Evolutionary conservation across 2,329 filamentous ascomycete genomes (phyloP), one percentile per base, ranked within the genome.

Genomic region (Arthrocladium fulminans): DNA sequence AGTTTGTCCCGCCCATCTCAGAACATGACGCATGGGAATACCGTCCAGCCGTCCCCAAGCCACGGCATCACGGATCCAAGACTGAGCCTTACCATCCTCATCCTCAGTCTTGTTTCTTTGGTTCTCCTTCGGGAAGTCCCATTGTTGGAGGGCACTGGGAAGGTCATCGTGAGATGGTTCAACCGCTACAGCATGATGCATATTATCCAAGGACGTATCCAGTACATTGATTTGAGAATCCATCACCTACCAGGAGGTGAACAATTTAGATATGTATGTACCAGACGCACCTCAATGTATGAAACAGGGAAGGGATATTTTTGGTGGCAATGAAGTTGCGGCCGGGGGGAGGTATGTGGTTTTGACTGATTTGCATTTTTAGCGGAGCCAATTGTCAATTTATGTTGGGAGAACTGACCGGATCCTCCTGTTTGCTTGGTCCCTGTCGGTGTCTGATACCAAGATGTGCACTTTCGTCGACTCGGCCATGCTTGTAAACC

Each of bases 191-290:
- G 32, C 44, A 47, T 39, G 44, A 47, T 38, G 22, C 22, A 17
- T 47, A 47, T 17, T 39, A 38, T 20, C 44, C 44, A 25, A 22
- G 44, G 23, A 34, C 19, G 17, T 39, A 47, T 34, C 29, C 44
- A 47, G 44, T 47, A 38, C 29, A 47, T 47, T 47, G 44, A 47
- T 47, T 25, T 24, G 24, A 15, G 41, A 3, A 40, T 15, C 17
- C n/a, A 17, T 6, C 15, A 23, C 22, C 32, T 12, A 15, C 22
- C 32, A 15, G 20, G 24, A 39, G 32, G 23, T 32, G 34, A 37
- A 19, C 10, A 17, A 23, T n/a, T n/a, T 38, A 37, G 13, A 27
- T 17, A 7, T 38, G 23, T 39, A 38, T 39, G 32, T 39, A 47
- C 44, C 30, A 47, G 44, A 38, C 44, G 39, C 32, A 30, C 25